A percentile compares a stretch with the other conserved stretches of the same genome.
phyloP scores from a whole-genome alignment of 805 yeast species.

The Ogataea paraovalis region DNA sequence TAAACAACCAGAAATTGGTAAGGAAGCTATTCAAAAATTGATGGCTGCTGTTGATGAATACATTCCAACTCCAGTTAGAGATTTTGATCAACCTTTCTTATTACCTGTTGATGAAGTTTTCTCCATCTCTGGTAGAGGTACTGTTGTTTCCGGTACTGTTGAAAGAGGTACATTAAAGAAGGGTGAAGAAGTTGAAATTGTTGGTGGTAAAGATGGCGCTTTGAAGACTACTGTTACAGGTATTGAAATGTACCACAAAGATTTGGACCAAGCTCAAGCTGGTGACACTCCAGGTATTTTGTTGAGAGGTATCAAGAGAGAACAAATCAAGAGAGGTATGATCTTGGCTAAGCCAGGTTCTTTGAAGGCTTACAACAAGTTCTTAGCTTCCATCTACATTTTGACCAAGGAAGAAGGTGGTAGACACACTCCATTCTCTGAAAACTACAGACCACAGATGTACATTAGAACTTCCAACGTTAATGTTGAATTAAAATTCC shows the following conservation, averaged over 20 bases:
- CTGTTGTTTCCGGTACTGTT: slow-evolving; percentile 98
- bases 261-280: slow-evolving; percentile 94
- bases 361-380: slow-evolving; percentile 87
- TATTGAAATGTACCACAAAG: slow-evolving; percentile 99
- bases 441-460: slow-evolving; percentile 97
- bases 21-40: slow-evolving; percentile 73
- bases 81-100: slow-evolving; percentile 91
- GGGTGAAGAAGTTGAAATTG: slow-evolving; percentile 98
- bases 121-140: slow-evolving; percentile 99
- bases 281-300: slow-evolving; percentile 99
- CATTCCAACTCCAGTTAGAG: slow-evolving; percentile 96
- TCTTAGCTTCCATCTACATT: slow-evolving; percentile 89
- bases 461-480: slow-evolving; percentile 96
- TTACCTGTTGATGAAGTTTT: slow-evolving; percentile 97
- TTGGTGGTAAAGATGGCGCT: slow-evolving; percentile 84
- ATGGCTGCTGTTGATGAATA: slow-evolving; percentile 89
- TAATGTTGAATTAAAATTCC: slow-evolving; percentile 86
- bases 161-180: slow-evolving; percentile 97
- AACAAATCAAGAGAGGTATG: slow-evolving; percentile 96
- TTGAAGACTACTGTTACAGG: slow-evolving; percentile 95
- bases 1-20: slow-evolving; percentile 87
- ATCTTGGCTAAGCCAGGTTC: slow-evolving; percentile 90
- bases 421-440: slow-evolving; percentile 95
- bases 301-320: slow-evolving; percentile 98
- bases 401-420: slow-evolving; percentile 98